Evolutionary conservation across 1,139 yeast species (phyloP), one percentile per base, ranked within the genome.

Genomic region (Kodamaea sp.): DNA sequence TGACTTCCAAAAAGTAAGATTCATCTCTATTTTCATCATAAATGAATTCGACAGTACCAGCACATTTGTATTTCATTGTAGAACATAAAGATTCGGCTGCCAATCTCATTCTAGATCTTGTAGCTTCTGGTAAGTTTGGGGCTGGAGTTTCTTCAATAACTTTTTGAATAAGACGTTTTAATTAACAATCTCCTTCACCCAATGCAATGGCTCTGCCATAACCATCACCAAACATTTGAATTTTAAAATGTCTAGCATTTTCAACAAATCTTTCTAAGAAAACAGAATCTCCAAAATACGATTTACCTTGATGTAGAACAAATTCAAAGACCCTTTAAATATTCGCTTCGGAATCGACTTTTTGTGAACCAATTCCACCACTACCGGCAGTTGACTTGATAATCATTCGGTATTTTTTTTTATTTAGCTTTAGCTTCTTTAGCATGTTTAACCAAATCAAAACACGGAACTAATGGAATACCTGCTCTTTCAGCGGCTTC

Each of bases 311-410:
- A 64, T 88, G 96, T 58, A 86, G 85, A 32, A 92, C 97, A 6
- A 95, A 82, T 52, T 79, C 84, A 63, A 88, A 90, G 10, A 90
- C 95, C 47, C 84, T 69, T 63, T 79, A 86, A 46, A 90, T 80
- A 43, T 90, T 96, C 10, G 64, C 79, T 50, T 79, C 87, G 32
- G 80, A 75, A 54, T 89, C 95, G 44, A 90, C 97, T 59, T 89
- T 84, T 60, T 89, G 97, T 53, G 92, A 71, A 48, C 98, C 98
- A 55, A 90, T 92, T 63, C 98, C 98, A 62, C 98, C 98, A 54
- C 98, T 98, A 60, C 98, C 98, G 27, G 97, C 97, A 45, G 97
- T 90, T 15, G 96, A 85, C 65, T 92, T 92, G 39, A 92, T 86
- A 97, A 92, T 92, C 32, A 92, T 78, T 23, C 97, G 97, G 55